Conservation (phyloP, 2,329 filamentous ascomycete genomes). For the Chalara sp. region DNA sequence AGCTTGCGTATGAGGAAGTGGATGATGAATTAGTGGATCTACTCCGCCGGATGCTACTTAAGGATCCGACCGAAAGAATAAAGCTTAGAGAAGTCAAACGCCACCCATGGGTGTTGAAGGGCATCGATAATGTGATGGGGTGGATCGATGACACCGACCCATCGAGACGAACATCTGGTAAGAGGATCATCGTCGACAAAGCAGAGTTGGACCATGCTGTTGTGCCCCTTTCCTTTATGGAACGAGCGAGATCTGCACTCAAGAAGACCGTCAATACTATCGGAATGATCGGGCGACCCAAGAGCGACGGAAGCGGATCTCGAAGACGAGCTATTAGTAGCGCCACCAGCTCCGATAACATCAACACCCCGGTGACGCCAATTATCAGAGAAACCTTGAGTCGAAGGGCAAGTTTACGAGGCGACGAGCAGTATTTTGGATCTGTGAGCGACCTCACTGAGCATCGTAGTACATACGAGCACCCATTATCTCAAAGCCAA, state of each 20-base stretch:
- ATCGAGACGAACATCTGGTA: conserved; percentile 66
- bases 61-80: conserved; percentile 85
- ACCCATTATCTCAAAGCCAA: conserved; percentile 70
- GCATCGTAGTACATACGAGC: conserved; percentile 45
- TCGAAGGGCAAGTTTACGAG: conserved; percentile 49
- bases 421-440: conserved; percentile 49
- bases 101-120: conserved; percentile 83
- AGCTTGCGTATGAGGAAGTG: conserved; percentile 79
- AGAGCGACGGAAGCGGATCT: conserved; percentile 47
- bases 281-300: conserved; percentile 36
- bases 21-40: conserved; percentile 76
- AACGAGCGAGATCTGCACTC: conserved; percentile 74
- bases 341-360: conserved; percentile 51
- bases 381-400: conserved; percentile 25
- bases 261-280: conserved; percentile 61
- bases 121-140: conserved; percentile 62
- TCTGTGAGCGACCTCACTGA: conserved; percentile 30
- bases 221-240: conserved; percentile 79
- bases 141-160: conserved; percentile 98
- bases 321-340: conserved; percentile 54
- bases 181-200: conserved; percentile 86
- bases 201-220: conserved; percentile 87
- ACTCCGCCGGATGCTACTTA: conserved; percentile 71
- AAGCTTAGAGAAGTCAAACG: conserved; percentile 87
- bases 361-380: conserved; percentile 39